Percentiles rank a stretch among this genome's conserved stretches.
These are phyloP conservation scores for Liriodendron chinense DNA, from an alignment of 164 flowering plant genomes.

Conservation along the genomic window DNA sequence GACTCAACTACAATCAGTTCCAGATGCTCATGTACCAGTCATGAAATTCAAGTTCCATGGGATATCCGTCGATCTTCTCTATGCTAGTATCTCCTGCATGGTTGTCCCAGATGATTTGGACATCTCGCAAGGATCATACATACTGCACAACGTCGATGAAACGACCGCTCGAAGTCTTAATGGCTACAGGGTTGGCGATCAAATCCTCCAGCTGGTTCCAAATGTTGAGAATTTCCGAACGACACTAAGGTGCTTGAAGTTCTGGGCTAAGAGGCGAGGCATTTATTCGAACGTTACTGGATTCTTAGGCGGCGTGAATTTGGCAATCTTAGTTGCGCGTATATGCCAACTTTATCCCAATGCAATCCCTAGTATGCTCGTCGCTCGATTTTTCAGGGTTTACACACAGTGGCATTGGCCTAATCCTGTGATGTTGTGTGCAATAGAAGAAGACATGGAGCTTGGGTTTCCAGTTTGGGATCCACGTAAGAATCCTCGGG, in stretches of 20 bases:
- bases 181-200: slow-evolving; percentile 52
- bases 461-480: slow-evolving; percentile 91
- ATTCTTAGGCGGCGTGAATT: slow-evolving; percentile 96
- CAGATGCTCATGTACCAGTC: slow-evolving; percentile 98
- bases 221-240: slow-evolving; percentile 72
- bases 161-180: slow-evolving; percentile 47
- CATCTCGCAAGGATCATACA: slow-evolving; percentile 35
- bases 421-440: slow-evolving; percentile 93
- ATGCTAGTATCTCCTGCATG: slow-evolving; percentile 77
- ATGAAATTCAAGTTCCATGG: slow-evolving; percentile 91
- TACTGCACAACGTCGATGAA: slow-evolving; percentile 39
- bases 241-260: slow-evolving; percentile 78
- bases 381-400: slow-evolving; percentile 86
- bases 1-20: slow-evolving; percentile 83
- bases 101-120: slow-evolving; percentile 75
- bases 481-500: slow-evolving; percentile 85
- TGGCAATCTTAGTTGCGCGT: slow-evolving; percentile 95
- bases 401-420: slow-evolving; percentile 99
- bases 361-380: slow-evolving; percentile 92
- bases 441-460: slow-evolving; percentile 70
- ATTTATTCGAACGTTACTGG: slow-evolving; percentile 99
- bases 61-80: slow-evolving; percentile 87
- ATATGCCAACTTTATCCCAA: slow-evolving; percentile 96
- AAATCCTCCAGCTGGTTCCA: slow-evolving; percentile 45
- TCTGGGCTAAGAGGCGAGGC: slow-evolving; percentile 95